phyloP scores from a whole-genome alignment of 768 basidiomycete species.

The Hemileccinum impolitum region DNA sequence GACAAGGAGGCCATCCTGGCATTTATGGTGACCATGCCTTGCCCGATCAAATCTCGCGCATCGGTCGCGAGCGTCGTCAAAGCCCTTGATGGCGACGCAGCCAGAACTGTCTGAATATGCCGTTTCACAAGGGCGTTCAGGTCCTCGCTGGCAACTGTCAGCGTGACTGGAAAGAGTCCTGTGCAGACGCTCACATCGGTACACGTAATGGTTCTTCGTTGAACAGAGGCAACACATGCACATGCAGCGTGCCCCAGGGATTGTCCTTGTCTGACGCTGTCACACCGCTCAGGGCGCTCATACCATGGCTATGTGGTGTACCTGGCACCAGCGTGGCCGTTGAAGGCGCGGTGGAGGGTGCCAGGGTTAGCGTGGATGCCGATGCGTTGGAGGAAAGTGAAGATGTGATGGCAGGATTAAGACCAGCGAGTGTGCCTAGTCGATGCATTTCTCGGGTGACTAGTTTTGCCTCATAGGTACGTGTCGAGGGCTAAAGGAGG shows the following conservation, averaged over 20 bases:
- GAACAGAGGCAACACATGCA: conserved; percentile 87
- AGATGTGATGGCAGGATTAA: conserved; percentile 43
- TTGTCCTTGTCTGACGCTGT: conserved; percentile 48
- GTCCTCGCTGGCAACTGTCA: conserved; percentile 63
- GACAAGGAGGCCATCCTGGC: conserved; percentile 75
- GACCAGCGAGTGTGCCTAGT: conserved; percentile 58
- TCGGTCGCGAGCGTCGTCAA: conserved; percentile 73
- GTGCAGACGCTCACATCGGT: conserved; percentile 59
- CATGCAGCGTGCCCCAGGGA: conserved; percentile 82
- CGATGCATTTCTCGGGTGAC: conserved; percentile 86
- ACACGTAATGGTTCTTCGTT: conserved; percentile 84
- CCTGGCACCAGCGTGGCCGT: conserved; percentile 29
- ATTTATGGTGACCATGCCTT: conserved; percentile 91
- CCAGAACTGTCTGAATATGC: conserved; percentile 72
- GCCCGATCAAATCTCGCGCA: conserved; percentile 75
- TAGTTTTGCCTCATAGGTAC: conserved; percentile 77
- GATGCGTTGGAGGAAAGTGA: conserved; percentile 43
- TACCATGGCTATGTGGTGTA: conserved; percentile 32
- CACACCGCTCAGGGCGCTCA: conserved; percentile 15
- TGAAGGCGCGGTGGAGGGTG: conserved; percentile 40
- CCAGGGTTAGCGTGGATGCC: conserved; percentile 41
- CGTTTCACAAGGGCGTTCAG: conserved; percentile 77
- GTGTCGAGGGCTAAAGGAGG: conserved; percentile 47
- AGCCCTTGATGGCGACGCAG: conserved; percentile 71
- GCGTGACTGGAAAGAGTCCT: not conserved